Evolutionary conservation across 2,329 filamentous ascomycete genomes (phyloP), one percentile per base, ranked within the genome.

Genomic region (Pseudogymnoascus sp.): DNA sequence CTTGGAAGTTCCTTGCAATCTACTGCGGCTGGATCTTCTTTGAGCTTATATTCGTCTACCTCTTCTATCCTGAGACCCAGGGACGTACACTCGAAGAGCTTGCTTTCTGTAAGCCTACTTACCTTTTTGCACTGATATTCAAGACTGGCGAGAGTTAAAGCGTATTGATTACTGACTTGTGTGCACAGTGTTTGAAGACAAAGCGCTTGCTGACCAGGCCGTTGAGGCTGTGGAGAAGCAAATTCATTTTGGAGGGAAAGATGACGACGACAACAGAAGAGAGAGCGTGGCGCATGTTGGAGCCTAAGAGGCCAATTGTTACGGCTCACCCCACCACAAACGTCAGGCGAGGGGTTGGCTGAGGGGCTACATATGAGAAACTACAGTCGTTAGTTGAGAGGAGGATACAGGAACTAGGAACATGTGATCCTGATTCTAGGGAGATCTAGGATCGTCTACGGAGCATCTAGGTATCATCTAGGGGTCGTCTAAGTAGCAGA

Each of bases 11-110:
- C 68, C 70, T 77, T 18, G 67, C 77, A 38, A 73, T 74, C 35
- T 79, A 78, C 66, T 76, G 73, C 65, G 73, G 73, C 63, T 78
- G 73, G 74, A 67, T 78, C 38, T 69, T 65, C 0, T 75, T 78
- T 62, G 76, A 78, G 52, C 65, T 77, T 25, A 49, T 72, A 6
- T 75, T 77, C 64, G 74, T 79, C 52, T 79, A 72, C 64, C 75
- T 77, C 63, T 67, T 68, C 52, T 75, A 62, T 25, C 60, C 63
- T 5, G 63, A 64, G 61, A 64, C 63, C 16, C 21, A 41, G 4
- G 49, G 61, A 45, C 61, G 63, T 31, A 62, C 43, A 3, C 49
- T 64, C 37, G 63, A 64, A 49, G 63, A 64, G 23, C 60, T 64
- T 49, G 61, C 60, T 16, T 61, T 61, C 60, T 60, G 59, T 60